A percentile compares a stretch with the other conserved stretches of the same genome.
These are phyloP conservation scores for Austroboletus festivus DNA, from an alignment of 768 basidiomycete species.

Conservation along the genomic window DNA sequence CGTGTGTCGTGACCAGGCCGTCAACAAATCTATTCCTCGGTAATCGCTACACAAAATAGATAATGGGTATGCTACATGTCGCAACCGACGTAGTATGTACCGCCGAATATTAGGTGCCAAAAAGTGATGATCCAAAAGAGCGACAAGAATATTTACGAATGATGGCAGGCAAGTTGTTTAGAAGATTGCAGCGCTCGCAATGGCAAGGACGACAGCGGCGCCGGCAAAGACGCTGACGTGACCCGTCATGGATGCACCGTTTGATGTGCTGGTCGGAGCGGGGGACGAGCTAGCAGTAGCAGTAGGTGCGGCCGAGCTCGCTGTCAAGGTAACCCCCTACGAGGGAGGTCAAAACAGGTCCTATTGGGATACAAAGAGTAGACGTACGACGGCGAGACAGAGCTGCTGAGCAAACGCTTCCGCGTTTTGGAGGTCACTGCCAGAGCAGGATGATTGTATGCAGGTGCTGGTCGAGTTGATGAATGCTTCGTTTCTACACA, in stretches of 20 bases:
- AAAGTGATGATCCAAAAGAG: not conserved
- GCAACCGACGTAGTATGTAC: no score
- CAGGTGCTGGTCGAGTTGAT: slow-evolving; percentile 46
- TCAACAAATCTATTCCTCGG: no score
- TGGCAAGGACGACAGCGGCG: slow-evolving; percentile 7
- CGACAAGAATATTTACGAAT: not conserved
- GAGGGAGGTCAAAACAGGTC: not conserved
- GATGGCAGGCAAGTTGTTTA: slow-evolving; percentile 3
- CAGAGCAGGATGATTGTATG: slow-evolving; percentile 45
- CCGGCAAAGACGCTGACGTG: slow-evolving; percentile 10
- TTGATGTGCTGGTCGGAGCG: slow-evolving; percentile 4
- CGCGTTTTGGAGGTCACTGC: slow-evolving; percentile 45
- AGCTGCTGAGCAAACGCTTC: slow-evolving; percentile 37
- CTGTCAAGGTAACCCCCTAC: slow-evolving; percentile 53
- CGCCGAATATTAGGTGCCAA: no score
- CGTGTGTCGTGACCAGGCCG: no score
- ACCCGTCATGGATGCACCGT: not conserved
- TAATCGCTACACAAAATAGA: no score
- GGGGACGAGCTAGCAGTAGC: slow-evolving; percentile 7
- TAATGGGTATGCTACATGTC: no score
- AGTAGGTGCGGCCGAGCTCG: slow-evolving; percentile 11
- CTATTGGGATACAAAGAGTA: not conserved
- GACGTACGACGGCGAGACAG: slow-evolving; percentile 51
- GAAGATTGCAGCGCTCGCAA: slow-evolving; percentile 9
- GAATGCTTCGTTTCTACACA: slow-evolving; percentile 51